Evolutionary conservation across 2,329 filamentous ascomycete species (phyloP).

Genomic region (Apiospora koreana): DNA sequence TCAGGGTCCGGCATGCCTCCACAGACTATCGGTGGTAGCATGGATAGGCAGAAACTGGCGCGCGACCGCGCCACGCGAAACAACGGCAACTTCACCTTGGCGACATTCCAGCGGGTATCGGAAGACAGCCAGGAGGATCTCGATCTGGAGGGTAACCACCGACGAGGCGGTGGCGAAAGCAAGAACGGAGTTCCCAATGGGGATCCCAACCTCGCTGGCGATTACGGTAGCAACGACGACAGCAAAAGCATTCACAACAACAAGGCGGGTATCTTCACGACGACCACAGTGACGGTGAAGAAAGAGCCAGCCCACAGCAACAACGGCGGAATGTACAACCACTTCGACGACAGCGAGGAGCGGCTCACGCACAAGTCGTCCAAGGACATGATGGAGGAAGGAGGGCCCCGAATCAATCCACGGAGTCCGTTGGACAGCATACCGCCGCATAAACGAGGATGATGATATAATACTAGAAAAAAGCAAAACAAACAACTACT

Average conservation of each 20-base stretch:
- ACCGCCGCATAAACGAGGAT: background rate
- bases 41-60: background rate
- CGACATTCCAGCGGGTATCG: slow-evolving; percentile 13
- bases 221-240: background rate
- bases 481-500: background rate
- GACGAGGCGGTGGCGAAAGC: background rate
- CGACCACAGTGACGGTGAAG: slow-evolving; percentile 10
- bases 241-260: background rate
- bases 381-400: slow-evolving; percentile 3
- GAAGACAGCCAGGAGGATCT: slow-evolving; percentile 1
- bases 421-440: background rate
- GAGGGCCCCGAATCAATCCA: background rate
- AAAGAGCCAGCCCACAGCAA: background rate
- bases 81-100: slow-evolving; percentile 11
- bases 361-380: slow-evolving; percentile 7
- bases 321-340: background rate
- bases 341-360: slow-evolving; percentile 10
- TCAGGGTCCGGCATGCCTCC: background rate
- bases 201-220: background rate
- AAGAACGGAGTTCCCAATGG: background rate
- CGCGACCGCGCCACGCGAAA: background rate
- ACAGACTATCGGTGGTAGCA: slow-evolving; percentile 10
- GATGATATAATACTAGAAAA: background rate
- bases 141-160: background rate
- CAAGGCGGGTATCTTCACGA: background rate